Percentiles rank a stretch among this genome's conserved stretches.
phyloP scores from a whole-genome alignment of 2,329 filamentous ascomycete genomes.

The Nothophaeocryptopus gaeumannii region DNA sequence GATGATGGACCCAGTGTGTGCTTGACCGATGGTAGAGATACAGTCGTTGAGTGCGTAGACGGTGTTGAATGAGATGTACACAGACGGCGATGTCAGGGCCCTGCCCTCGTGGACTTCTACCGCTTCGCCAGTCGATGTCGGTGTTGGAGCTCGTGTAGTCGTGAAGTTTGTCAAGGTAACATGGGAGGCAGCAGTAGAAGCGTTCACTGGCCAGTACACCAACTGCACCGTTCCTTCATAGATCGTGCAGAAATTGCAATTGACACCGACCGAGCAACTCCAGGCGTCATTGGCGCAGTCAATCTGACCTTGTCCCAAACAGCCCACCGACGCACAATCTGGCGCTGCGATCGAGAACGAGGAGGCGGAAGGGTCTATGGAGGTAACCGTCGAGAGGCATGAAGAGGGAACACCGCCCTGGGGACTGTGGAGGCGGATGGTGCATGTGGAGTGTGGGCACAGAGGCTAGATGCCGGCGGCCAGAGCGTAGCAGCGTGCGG shows the following conservation, averaged over 20 bases:
- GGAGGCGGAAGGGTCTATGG: no score
- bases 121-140: neutral
- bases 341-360: no score
- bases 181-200: neutral
- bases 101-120: constrained; percentile 11
- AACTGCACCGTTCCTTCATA: constrained; percentile 20
- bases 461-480: no score
- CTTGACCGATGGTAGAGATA: constrained; percentile 13
- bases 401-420: no score
- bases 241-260: constrained; percentile 15
- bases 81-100: constrained; percentile 23
- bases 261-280: no score
- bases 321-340: no score
- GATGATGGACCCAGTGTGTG: constrained; percentile 21
- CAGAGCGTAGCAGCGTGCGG: no score
- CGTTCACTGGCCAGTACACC: constrained; percentile 15
- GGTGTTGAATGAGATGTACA: constrained; percentile 23
- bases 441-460: no score
- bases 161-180: neutral
- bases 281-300: no score
- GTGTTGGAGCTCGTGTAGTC: neutral
- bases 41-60: constrained; percentile 21
- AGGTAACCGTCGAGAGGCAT: no score
- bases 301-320: no score
- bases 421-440: no score